Conservation (phyloP, 2,329 filamentous ascomycete species). For the Cladosporium sp. region DNA sequence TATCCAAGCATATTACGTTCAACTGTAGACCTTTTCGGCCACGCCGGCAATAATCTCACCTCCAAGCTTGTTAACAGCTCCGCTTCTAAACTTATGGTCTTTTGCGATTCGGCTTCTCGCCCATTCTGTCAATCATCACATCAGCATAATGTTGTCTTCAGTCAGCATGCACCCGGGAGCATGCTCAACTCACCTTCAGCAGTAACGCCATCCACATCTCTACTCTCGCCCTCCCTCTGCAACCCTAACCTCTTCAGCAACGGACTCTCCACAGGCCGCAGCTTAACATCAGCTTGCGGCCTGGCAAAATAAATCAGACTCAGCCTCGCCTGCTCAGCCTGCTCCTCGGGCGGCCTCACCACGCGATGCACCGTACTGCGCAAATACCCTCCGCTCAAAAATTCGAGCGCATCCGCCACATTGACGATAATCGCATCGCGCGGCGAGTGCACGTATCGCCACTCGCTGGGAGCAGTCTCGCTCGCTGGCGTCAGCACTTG, state of each 20-base stretch:
- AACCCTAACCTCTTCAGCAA: slow-evolving; percentile 39
- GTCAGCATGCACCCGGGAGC: slow-evolving; percentile 21
- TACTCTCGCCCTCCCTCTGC: slow-evolving; percentile 42
- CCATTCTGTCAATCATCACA: not conserved
- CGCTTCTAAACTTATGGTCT: slow-evolving; percentile 3
- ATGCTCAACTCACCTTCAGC: slow-evolving; percentile 31
- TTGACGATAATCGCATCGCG: slow-evolving; percentile 46
- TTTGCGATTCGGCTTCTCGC: slow-evolving; percentile 7
- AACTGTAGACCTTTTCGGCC: not conserved
- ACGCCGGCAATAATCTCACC: slow-evolving; percentile 7
- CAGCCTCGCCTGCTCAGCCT: slow-evolving; percentile 47
- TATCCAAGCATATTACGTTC: not conserved
- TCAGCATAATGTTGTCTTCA: slow-evolving; percentile 36
- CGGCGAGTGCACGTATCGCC: slow-evolving; percentile 46
- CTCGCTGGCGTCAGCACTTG: slow-evolving; percentile 4
- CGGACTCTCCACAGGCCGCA: slow-evolving; percentile 49
- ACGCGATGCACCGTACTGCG: slow-evolving; percentile 55
- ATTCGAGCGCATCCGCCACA: slow-evolving; percentile 44
- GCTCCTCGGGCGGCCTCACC: slow-evolving; percentile 51
- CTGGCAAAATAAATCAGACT: slow-evolving; percentile 48
- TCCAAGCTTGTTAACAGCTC: not conserved
- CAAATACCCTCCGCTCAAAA: slow-evolving; percentile 46
- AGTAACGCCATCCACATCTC: slow-evolving; percentile 37
- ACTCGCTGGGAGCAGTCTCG: slow-evolving; percentile 37
- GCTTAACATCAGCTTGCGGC: slow-evolving; percentile 40